Evolutionary conservation across 768 basidiomycete genomes (phyloP).

Genomic region (Agrocybe chaxingu): DNA sequence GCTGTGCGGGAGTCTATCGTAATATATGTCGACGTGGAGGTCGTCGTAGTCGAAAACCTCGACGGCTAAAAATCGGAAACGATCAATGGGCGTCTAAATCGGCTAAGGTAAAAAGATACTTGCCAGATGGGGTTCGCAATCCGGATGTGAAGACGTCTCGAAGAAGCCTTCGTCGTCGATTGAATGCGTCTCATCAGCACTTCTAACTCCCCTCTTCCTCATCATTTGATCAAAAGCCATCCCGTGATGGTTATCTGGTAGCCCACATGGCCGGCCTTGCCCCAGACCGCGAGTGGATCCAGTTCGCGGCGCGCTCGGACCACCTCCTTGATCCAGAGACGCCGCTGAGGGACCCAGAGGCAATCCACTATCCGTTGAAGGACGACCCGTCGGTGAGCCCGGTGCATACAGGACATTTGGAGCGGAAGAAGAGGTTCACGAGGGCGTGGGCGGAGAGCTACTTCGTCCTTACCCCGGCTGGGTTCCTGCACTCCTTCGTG

Average conservation of each 20-base stretch:
- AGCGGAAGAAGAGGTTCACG: conserved; percentile 96
- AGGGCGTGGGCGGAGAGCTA: conserved; percentile 81
- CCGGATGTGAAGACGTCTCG: conserved; percentile 3
- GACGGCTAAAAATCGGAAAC: background rate
- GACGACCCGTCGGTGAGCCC: conserved; percentile 83
- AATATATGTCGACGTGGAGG: conserved; percentile 8
- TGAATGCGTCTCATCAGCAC: background rate
- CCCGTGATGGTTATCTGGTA: background rate
- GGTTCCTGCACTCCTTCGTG: conserved; percentile 91
- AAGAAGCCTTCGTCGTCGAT: conserved; percentile 8
- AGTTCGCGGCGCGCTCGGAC: conserved; percentile 89
- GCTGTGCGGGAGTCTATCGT: background rate
- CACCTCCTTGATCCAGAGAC: conserved; percentile 97
- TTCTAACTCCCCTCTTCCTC: background rate
- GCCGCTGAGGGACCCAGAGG: conserved; percentile 75
- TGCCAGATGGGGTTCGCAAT: conserved; percentile 9
- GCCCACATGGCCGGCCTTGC: conserved; percentile 43
- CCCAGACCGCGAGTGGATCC: conserved; percentile 92
- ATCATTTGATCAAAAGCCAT: background rate
- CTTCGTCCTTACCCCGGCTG: conserved; percentile 92
- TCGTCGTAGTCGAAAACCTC: conserved; percentile 5
- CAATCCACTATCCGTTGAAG: conserved; percentile 84
- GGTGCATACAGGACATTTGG: conserved; percentile 86
- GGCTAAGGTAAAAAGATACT: background rate
- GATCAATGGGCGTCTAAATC: background rate